These are phyloP conservation scores for Pythium rhizo-oryzae DNA, from an alignment of 352 stramenopile species.

Conservation along the genomic window DNA sequence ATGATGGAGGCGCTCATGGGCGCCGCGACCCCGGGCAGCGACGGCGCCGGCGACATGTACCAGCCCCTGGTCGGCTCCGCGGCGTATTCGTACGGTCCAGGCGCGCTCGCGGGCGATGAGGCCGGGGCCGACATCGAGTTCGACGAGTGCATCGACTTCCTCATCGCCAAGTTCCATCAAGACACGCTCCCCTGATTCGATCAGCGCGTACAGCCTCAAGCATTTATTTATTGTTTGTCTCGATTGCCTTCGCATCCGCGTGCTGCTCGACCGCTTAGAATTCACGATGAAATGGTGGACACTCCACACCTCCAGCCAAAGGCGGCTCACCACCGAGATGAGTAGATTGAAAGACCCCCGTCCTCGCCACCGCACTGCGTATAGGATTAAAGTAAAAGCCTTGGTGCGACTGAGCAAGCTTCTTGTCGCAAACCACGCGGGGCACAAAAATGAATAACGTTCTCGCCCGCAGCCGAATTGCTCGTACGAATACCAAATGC, in stretches of 20 bases:
- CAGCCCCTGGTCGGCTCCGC: slow-evolving; percentile 44
- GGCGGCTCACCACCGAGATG: no score
- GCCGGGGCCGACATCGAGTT: slow-evolving; percentile 68
- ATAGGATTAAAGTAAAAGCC: no score
- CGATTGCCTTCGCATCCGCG: not conserved
- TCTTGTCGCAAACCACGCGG: no score
- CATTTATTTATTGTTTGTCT: slow-evolving; percentile 42
- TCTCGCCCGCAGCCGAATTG: no score
- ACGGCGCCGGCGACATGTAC: slow-evolving; percentile 30
- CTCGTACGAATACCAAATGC: no score
- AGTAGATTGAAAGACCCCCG: no score
- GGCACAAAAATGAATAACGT: no score
- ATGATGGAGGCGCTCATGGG: slow-evolving; percentile 48
- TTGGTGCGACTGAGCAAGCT: no score
- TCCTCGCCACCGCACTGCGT: no score
- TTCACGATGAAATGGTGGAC: no score
- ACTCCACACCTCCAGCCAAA: no score
- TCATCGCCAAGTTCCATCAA: slow-evolving; percentile 52
- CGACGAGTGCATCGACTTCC: slow-evolving; percentile 81
- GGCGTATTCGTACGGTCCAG: slow-evolving; percentile 17
- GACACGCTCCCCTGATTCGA: slow-evolving; percentile 23
- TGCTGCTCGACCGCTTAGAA: not conserved
- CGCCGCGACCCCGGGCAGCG: slow-evolving; percentile 6
- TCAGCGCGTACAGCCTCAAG: not conserved
- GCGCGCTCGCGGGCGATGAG: slow-evolving; percentile 35